Percentiles rank a stretch among this genome's conserved stretches.
These are phyloP conservation scores for Myriosclerotinia duriaeana DNA, from an alignment of 2,329 filamentous ascomycete species.

Conservation along the genomic window DNA sequence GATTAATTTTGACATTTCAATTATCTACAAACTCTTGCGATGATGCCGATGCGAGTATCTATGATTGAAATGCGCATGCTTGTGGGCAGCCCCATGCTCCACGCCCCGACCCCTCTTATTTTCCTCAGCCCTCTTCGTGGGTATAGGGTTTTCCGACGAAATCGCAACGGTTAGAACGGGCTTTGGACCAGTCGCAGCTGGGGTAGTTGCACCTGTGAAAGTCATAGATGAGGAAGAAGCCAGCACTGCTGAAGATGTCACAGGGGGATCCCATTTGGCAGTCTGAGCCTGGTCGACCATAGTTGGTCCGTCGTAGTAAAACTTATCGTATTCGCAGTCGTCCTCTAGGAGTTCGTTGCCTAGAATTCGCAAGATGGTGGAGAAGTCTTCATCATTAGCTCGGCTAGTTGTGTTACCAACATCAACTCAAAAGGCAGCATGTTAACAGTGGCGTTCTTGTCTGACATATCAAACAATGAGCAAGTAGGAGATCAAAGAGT, in stretches of 20 bases:
- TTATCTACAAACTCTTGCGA: background rate
- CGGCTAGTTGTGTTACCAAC: background rate
- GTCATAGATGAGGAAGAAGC: background rate
- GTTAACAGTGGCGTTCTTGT: background rate
- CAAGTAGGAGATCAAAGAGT: background rate
- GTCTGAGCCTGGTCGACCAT: background rate
- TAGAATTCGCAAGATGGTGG: background rate
- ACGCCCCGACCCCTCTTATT: background rate
- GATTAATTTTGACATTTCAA: too few species aligned
- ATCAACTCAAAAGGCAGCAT: background rate
- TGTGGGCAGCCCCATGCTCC: background rate
- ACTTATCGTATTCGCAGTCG: background rate
- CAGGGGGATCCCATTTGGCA: background rate
- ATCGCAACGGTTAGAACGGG: background rate
- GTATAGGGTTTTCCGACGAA: background rate
- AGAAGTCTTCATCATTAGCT: background rate
- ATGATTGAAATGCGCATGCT: constrained; percentile 10
- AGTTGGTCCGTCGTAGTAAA: background rate
- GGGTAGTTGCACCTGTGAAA: background rate
- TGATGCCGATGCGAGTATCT: background rate
- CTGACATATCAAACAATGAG: background rate
- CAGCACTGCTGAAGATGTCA: background rate
- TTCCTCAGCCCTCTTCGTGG: background rate
- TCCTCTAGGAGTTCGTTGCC: background rate
- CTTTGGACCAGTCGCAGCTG: background rate